Evolutionary conservation across 352 stramenopile species (phyloP).

Genomic region (Globisporangium irregulare): DNA sequence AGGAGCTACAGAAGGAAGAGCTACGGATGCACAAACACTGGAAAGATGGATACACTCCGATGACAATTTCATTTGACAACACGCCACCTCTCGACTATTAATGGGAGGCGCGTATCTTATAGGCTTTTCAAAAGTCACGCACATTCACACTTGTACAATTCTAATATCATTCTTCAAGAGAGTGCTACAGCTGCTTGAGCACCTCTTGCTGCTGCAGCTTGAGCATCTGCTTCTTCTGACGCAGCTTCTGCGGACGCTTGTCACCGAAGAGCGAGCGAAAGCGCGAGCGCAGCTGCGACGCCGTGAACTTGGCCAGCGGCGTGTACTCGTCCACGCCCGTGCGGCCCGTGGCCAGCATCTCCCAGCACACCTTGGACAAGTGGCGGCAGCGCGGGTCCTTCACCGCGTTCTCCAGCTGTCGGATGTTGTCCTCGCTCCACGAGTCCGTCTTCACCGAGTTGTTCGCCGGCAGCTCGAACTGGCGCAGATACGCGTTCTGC

Average conservation of each 20-base stretch:
- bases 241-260: constrained; percentile 69
- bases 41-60: background rate
- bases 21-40: background rate
- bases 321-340: constrained; percentile 72
- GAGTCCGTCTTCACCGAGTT: constrained; percentile 49
- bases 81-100: background rate
- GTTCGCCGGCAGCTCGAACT: constrained; percentile 57
- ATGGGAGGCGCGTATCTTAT: background rate
- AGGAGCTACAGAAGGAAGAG: too few relatives aligned
- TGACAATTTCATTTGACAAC: background rate
- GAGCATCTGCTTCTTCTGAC: constrained; percentile 61
- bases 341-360: constrained; percentile 66
- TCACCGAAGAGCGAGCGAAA: constrained; percentile 76
- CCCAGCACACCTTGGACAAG: constrained; percentile 75
- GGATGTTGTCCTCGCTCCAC: constrained; percentile 72
- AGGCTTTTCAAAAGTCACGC: background rate
- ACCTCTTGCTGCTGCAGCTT: constrained; percentile 53
- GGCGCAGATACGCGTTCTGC: constrained; percentile 61
- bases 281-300: constrained; percentile 72
- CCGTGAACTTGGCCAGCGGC: constrained; percentile 69
- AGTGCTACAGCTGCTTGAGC: constrained; percentile 11
- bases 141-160: constrained; percentile 1
- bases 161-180: background rate
- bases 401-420: constrained; percentile 60
- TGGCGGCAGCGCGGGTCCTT: constrained; percentile 72